Evolutionary conservation across 495 filamentous ascomycete genomes (phyloP), one percentile per base, ranked within the genome.

Genomic region (Cenococcum geophilum): DNA sequence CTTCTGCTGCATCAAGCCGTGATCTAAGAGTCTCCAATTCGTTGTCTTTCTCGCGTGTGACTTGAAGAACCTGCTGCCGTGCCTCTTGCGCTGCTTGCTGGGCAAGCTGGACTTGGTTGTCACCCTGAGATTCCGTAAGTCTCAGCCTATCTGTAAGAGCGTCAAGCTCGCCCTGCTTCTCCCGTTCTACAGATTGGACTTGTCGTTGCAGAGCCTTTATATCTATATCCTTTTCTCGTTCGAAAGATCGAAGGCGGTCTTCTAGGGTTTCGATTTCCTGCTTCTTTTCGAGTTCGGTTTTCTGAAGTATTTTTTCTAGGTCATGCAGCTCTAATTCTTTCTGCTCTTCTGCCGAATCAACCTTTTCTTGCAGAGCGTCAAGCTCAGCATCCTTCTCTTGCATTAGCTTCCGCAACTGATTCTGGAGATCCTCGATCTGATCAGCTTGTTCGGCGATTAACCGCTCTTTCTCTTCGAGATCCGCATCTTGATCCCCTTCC

Each of bases 361-460:
- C 70, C 56, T 85, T 78, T 22, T 75, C 76, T 66, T 70, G 63
- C 23, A 74, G 51, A 12, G 52, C 54, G 53, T 88, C 77, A 11
- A 85, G 74, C 54, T 86, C 82, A 1, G 82, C 79, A 57, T 83
- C 82, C 63, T 82, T 80, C n/a, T 83, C 76, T 67, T 71, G 64
- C 27, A 75, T 43, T 14, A 50, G 4, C 18, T 49, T 50, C 14
- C 57, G 61, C 5, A 70, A 23, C 25, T 63, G 52, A 6, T 65
- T 59, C 25, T 68, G 43, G 12, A 70, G 43, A 27, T 68, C 66
- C 35, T 67, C 55, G n/a, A 69, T 35, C 34, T 55, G 49, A 42
- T 68, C 59, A 0, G 57, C 54, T 50, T 68, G 59, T 45, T 68
- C 55, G 25, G 51, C 50, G 11, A 65, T 35, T 18, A 59, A 12